A percentile compares a stretch with the other conserved stretches of the same genome.
Conservation (phyloP, 495 filamentous ascomycete genomes). For the Aspergillus baeticus region DNA sequence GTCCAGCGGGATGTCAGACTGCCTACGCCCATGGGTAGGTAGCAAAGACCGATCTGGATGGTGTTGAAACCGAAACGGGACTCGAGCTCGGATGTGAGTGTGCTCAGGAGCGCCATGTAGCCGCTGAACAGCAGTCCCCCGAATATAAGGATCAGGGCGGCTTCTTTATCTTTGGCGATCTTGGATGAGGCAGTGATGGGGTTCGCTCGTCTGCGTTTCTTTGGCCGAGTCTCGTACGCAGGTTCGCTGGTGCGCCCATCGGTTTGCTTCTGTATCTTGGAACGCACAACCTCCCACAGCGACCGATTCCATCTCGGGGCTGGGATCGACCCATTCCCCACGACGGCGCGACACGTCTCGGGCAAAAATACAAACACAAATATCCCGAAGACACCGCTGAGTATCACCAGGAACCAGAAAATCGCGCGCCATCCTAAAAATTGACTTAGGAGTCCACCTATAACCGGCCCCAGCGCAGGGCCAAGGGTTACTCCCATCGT, state of each 20-base stretch:
- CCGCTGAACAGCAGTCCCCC: constrained; percentile 25
- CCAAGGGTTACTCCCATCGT: constrained; percentile 34
- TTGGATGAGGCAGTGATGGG: too few relatives aligned
- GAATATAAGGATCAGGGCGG: constrained; percentile 35
- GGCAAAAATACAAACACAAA: constrained; percentile 32
- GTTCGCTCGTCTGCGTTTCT: too few relatives aligned
- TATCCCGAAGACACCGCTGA: constrained; percentile 39
- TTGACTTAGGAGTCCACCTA: constrained; percentile 63
- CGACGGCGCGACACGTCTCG: constrained; percentile 46
- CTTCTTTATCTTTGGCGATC: too few relatives aligned
- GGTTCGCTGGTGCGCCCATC: too few relatives aligned
- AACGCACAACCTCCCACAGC: too few relatives aligned
- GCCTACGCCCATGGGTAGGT: constrained; percentile 45
- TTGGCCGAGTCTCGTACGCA: too few relatives aligned
- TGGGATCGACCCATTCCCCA: constrained; percentile 46
- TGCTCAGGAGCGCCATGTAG: constrained; percentile 27
- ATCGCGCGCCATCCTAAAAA: constrained; percentile 69
- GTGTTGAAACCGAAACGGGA: constrained; percentile 39
- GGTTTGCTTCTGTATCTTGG: too few relatives aligned
- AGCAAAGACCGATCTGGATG: constrained; percentile 46
- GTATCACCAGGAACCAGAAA: constrained; percentile 73
- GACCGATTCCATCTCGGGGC: constrained; percentile 38
- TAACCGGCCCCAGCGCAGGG: constrained; percentile 45
- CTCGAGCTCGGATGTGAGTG: constrained; percentile 31
- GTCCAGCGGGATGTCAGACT: constrained; percentile 32